Evolutionary conservation across 352 stramenopile genomes (phyloP).

Genomic region (Phytophthora europaea): DNA sequence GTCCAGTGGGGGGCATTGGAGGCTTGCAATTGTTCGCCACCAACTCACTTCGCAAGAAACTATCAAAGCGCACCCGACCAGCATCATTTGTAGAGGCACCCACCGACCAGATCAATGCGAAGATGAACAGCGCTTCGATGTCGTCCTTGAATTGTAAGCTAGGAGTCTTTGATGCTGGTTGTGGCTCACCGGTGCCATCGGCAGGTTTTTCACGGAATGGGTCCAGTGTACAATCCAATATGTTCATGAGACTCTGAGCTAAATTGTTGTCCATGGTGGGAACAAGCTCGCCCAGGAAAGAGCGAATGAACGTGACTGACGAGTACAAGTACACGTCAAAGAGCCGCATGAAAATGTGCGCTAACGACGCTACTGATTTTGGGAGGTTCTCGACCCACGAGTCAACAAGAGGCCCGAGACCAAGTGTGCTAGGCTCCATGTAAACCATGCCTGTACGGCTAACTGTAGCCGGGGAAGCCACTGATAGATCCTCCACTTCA

Average conservation of each 20-base stretch:
- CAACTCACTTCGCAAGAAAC: slow-evolving; percentile 91
- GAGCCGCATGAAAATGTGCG: slow-evolving; percentile 67
- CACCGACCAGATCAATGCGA: slow-evolving; percentile 94
- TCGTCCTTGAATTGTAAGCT: slow-evolving; percentile 79
- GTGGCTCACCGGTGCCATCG: slow-evolving; percentile 54
- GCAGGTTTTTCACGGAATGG: slow-evolving; percentile 66
- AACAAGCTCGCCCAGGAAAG: slow-evolving; percentile 90
- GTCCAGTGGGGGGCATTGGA: slow-evolving; percentile 61
- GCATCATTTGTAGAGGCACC: slow-evolving; percentile 92
- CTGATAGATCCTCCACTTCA: slow-evolving; percentile 95
- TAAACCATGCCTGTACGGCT: slow-evolving; percentile 97
- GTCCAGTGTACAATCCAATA: slow-evolving; percentile 92
- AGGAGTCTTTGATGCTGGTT: slow-evolving; percentile 45
- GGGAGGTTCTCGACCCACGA: slow-evolving; percentile 90
- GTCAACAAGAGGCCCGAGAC: slow-evolving; percentile 88
- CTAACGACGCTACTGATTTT: slow-evolving; percentile 36
- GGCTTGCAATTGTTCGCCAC: slow-evolving; percentile 67
- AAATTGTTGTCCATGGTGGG: slow-evolving; percentile 96
- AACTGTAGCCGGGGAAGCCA: slow-evolving; percentile 95
- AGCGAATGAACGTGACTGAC: slow-evolving; percentile 88
- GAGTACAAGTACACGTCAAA: slow-evolving; percentile 94
- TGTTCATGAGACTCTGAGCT: slow-evolving; percentile 92
- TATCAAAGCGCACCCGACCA: slow-evolving; percentile 90
- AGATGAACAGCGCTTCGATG: slow-evolving; percentile 92
- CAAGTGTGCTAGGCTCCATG: slow-evolving; percentile 95